phyloP scores from a whole-genome alignment of 1,284 basidiomycete genomes.

The Ganoderma boninense region DNA sequence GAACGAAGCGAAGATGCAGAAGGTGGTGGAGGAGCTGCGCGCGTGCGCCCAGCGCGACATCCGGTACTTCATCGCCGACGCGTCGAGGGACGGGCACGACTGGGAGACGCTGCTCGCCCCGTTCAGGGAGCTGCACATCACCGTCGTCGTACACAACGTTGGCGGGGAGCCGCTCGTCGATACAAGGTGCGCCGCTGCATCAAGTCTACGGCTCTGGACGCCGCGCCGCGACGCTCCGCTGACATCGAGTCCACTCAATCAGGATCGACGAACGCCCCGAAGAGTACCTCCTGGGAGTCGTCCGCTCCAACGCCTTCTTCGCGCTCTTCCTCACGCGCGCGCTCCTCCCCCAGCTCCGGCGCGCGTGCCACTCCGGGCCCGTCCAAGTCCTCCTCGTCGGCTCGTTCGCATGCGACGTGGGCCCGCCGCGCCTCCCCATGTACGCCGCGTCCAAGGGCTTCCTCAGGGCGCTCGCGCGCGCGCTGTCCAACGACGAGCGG shows the following conservation, averaged over 20 bases:
- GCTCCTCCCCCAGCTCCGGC: constrained; percentile 38
- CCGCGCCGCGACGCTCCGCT: not conserved
- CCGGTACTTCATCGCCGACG: constrained; percentile 41
- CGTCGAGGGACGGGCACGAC: constrained; percentile 31
- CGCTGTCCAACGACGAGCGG: constrained; percentile 38
- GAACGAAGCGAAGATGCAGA: constrained; percentile 40
- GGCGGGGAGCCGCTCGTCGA: constrained; percentile 25
- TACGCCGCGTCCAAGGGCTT: constrained; percentile 39
- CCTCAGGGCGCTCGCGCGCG: constrained; percentile 35
- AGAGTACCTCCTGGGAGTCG: constrained; percentile 27
- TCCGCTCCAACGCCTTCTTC: constrained; percentile 37
- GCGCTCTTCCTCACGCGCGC: constrained; percentile 38
- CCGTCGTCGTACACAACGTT: constrained; percentile 43
- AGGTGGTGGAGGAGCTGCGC: constrained; percentile 36
- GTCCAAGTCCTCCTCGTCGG: constrained; percentile 38
- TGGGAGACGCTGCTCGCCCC: constrained; percentile 34
- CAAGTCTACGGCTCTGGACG: too few species aligned
- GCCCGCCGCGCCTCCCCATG: constrained; percentile 33
- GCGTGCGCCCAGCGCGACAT: constrained; percentile 26
- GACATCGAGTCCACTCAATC: constrained; percentile 1
- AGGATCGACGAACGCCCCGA: constrained; percentile 37
- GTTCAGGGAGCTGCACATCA: constrained; percentile 39
- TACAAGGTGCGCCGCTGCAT: not conserved
- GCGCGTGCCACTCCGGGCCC: constrained; percentile 32
- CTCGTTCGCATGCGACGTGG: constrained; percentile 34